Conservation (phyloP, 1,284 basidiomycete species). For the Leccinum solheimii region DNA sequence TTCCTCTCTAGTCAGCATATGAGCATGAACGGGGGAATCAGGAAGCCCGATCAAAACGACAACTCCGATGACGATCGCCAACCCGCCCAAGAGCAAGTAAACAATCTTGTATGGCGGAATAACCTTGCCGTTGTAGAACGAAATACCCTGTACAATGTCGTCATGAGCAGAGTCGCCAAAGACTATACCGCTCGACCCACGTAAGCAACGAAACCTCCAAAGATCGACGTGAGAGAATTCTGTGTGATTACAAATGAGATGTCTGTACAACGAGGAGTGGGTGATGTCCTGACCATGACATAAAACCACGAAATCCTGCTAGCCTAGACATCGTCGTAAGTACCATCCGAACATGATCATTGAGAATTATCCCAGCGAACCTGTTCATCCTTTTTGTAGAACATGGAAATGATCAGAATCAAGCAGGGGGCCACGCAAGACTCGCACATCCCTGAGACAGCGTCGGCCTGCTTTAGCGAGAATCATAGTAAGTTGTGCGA, state of each 20-base stretch:
- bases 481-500: not conserved
- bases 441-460: constrained; percentile 58
- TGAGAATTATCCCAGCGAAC: constrained; percentile 25
- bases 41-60: constrained; percentile 62
- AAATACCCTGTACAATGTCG: constrained; percentile 46
- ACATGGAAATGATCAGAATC: constrained; percentile 66
- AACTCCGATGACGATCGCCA: constrained; percentile 61
- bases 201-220: constrained; percentile 69
- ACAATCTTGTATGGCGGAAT: constrained; percentile 63
- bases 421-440: constrained; percentile 63
- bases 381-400: constrained; percentile 72
- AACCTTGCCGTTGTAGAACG: constrained; percentile 49
- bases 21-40: constrained; percentile 64
- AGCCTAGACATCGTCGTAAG: constrained; percentile 37
- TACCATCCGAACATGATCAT: not conserved
- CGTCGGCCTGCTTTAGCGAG: not conserved
- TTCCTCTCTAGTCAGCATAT: constrained; percentile 58
- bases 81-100: constrained; percentile 58
- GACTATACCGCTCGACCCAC: constrained; percentile 32
- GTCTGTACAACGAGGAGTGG: not conserved
- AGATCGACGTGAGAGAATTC: constrained; percentile 62
- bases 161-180: not conserved
- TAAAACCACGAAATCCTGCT: constrained; percentile 67
- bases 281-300: constrained; percentile 49
- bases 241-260: constrained; percentile 21